phyloP scores from a whole-genome alignment of 495 filamentous ascomycete species.

The Daldinia grandis region DNA sequence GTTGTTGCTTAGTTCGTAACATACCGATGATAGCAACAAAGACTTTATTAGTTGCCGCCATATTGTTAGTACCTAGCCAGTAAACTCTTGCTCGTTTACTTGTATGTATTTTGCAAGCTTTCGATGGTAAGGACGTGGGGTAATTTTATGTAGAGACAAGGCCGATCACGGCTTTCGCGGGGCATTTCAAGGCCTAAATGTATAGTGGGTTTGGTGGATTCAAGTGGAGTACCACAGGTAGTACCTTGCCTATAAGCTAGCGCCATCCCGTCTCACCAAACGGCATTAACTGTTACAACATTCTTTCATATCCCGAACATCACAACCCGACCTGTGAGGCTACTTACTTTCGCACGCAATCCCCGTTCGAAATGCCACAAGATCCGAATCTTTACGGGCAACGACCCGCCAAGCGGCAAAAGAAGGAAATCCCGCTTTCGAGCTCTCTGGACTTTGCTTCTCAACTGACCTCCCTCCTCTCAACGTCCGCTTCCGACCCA shows the following conservation, averaged over 20 bases:
- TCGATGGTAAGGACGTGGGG: constrained; percentile 34
- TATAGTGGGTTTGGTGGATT: constrained; percentile 21
- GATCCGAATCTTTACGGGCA: constrained; percentile 78
- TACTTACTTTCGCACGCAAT: background rate
- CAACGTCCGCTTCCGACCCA: constrained; percentile 54
- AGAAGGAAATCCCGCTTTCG: constrained; percentile 69
- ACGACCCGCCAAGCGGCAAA: constrained; percentile 68
- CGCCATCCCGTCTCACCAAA: background rate
- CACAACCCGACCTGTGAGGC: background rate
- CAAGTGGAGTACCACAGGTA: too few species aligned
- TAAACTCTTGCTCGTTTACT: background rate
- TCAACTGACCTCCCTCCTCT: constrained; percentile 76
- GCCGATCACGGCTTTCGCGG: constrained; percentile 37
- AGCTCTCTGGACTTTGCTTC: constrained; percentile 82
- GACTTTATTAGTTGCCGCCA: constrained; percentile 51
- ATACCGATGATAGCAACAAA: constrained; percentile 58
- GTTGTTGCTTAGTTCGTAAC: constrained; percentile 12
- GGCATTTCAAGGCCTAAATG: constrained; percentile 24
- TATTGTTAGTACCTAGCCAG: constrained; percentile 10
- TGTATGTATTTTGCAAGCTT: constrained; percentile 18
- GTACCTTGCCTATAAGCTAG: constrained; percentile 14
- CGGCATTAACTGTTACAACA: constrained; percentile 23
- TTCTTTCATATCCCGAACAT: constrained; percentile 4
- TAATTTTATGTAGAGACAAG: constrained; percentile 28
- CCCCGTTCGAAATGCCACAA: constrained; percentile 57